phyloP scores from a whole-genome alignment of 306 rosid species.

The Malus domestica region DNA sequence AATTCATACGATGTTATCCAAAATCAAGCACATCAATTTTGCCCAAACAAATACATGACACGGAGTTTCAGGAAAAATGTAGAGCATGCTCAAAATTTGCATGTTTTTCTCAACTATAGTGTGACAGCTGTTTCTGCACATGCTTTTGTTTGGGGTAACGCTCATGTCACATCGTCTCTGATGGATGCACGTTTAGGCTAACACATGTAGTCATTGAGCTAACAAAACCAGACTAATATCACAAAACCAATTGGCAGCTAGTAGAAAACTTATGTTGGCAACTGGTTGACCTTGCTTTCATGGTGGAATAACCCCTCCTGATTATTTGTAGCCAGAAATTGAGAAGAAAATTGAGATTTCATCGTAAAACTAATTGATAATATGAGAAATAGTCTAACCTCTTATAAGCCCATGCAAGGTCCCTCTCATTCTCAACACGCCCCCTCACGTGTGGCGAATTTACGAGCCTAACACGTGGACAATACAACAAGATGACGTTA shows the following conservation, averaged over 20 bases:
- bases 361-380: fast-evolving
- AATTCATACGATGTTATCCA: background rate
- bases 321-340: background rate
- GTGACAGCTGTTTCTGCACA: background rate
- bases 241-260: background rate
- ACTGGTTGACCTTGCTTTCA: background rate
- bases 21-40: background rate
- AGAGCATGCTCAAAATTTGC: background rate
- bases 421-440: too few species aligned
- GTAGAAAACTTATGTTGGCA: background rate
- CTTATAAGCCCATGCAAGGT: too few species aligned
- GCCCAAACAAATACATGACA: background rate
- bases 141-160: background rate
- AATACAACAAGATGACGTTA: too few species aligned
- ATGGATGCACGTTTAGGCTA: background rate
- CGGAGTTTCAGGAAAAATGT: background rate
- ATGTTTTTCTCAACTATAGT: background rate
- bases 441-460: fast-evolving
- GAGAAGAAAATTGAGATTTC: fast-evolving
- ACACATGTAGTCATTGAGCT: background rate
- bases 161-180: background rate
- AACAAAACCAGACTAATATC: background rate
- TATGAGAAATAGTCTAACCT: fast-evolving
- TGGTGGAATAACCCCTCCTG: background rate
- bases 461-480: fast-evolving